Evolutionary conservation across 164 flowering plant species (phyloP).

Genomic region (Akebia trifoliata): DNA sequence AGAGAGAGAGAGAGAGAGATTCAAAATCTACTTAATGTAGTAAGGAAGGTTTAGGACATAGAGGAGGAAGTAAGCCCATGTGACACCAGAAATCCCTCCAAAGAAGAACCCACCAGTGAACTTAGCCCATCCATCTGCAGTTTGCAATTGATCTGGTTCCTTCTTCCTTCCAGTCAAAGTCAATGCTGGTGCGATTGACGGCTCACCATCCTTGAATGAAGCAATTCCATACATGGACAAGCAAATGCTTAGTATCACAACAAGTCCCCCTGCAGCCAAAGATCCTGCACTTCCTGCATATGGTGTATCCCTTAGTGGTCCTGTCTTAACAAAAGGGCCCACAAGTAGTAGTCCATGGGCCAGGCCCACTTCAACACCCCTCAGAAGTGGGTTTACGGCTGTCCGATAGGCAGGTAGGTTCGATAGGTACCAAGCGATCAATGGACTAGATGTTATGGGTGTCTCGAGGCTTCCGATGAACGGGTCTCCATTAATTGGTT

Average conservation of each 20-base stretch:
- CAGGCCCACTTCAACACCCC: slow-evolving; percentile 86
- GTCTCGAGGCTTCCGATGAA: slow-evolving; percentile 96
- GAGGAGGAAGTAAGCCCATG: slow-evolving; percentile 90
- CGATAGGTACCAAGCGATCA: slow-evolving; percentile 96
- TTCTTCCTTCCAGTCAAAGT: slow-evolving; percentile 93
- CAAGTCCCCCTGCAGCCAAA: slow-evolving; percentile 78
- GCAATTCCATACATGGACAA: slow-evolving; percentile 72
- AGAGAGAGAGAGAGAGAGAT: no score
- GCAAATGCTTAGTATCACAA: slow-evolving; percentile 81
- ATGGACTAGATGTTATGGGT: slow-evolving; percentile 91
- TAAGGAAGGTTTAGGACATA: slow-evolving; percentile 88
- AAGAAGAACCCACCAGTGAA: slow-evolving; percentile 97
- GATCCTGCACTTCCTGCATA: slow-evolving; percentile 79
- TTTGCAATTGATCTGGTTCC: slow-evolving; percentile 73
- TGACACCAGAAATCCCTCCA: slow-evolving; percentile 92
- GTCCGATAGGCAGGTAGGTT: slow-evolving; percentile 95
- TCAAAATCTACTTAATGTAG: slow-evolving; percentile 64
- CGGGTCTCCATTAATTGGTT: slow-evolving; percentile 97
- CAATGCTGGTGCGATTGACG: slow-evolving; percentile 62
- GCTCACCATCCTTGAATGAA: slow-evolving; percentile 68
- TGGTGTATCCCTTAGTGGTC: slow-evolving; percentile 81
- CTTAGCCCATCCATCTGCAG: slow-evolving; percentile 81
- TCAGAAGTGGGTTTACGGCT: slow-evolving; percentile 84
- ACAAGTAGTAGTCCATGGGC: slow-evolving; percentile 90
- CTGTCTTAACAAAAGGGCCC: slow-evolving; percentile 89